Evolutionary conservation across 140 eudicot genomes (phyloP), one percentile per base, ranked within the genome.

Genomic region (Anethum foeniculum): DNA sequence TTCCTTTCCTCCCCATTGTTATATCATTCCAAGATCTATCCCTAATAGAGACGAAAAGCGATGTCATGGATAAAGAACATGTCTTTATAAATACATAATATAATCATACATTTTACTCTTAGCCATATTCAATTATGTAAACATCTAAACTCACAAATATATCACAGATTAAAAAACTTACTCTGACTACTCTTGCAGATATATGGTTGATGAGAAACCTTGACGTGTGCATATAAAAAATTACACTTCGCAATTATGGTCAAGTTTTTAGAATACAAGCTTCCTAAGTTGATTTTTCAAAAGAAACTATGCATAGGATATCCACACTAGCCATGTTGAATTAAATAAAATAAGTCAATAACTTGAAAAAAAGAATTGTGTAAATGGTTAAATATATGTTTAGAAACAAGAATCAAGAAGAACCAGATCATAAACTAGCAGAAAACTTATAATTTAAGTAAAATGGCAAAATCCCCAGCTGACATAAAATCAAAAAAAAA

Each of bases 1-100:
- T 86, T 62, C 93, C 93, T 90, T 88, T 92, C 86, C 86, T 87
- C 81, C 89, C 93, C 97, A 88, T 92, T 51, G 51, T 77, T 39
- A 14, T 81, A 85, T 80, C 89, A 89, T 83, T 81, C 79, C 83
- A 15, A 81, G 44, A 82, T 69, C 71, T 44, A 72, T 36, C 73
- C 72, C 28, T 69, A 34, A 48, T 77, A 41, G 44, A 87, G 54
- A 77, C 64, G 49, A 85, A 28, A 82, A 7, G 48, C 5, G 2
- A 64, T 72, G 19, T 39, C 52, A 46, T 27, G 18, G 25, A 75
- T 56, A 36, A 21, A 64, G 18, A 16, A 6, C 30, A 46, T 25
- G 36, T 8, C 25, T 36, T 71, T 47, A 21, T 39, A n/a, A 9
- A 71, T 34, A n/a, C 16, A 71, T 28, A 3, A 52, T 21, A 78